A percentile compares a stretch with the other conserved stretches of the same genome.
phyloP scores from a whole-genome alignment of 306 rosid species.

The Ochetophila trinervis region DNA sequence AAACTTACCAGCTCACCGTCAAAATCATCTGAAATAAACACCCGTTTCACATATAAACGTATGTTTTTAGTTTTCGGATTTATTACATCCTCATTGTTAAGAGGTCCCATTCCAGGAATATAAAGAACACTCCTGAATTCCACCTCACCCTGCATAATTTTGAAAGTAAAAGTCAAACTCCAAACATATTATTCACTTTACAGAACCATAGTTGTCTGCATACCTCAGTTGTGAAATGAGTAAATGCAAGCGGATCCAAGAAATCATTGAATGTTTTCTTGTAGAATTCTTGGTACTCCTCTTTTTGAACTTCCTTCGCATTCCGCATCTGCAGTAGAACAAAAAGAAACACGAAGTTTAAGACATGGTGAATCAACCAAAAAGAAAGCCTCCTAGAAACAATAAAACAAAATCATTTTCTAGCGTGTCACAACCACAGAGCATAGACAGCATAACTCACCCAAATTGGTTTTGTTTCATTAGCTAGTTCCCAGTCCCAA shows the following conservation, averaged over 20 bases:
- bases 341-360: constrained; percentile 8
- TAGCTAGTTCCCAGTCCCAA: constrained; percentile 97
- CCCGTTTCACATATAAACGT: constrained; percentile 88
- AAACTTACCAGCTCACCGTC: constrained; percentile 96
- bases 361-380: constrained; percentile 6
- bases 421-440: not conserved
- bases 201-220: constrained; percentile 4
- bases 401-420: not conserved
- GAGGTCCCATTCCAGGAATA: constrained; percentile 96
- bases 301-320: constrained; percentile 80
- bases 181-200: not conserved
- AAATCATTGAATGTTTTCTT: constrained; percentile 85
- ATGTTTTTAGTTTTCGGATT: constrained; percentile 94
- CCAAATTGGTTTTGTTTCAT: constrained; percentile 98
- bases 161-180: constrained; percentile 24
- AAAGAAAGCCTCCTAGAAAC: not conserved
- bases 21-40: constrained; percentile 96
- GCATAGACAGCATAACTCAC: constrained; percentile 50
- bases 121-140: constrained; percentile 93
- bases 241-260: constrained; percentile 79
- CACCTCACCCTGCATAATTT: constrained; percentile 81
- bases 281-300: constrained; percentile 88
- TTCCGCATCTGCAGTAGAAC: constrained; percentile 65
- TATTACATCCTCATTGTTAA: constrained; percentile 87
- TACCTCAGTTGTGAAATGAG: constrained; percentile 98